phyloP scores from a whole-genome alignment of 2,329 filamentous ascomycete genomes.

The Aspergillus ustus region DNA sequence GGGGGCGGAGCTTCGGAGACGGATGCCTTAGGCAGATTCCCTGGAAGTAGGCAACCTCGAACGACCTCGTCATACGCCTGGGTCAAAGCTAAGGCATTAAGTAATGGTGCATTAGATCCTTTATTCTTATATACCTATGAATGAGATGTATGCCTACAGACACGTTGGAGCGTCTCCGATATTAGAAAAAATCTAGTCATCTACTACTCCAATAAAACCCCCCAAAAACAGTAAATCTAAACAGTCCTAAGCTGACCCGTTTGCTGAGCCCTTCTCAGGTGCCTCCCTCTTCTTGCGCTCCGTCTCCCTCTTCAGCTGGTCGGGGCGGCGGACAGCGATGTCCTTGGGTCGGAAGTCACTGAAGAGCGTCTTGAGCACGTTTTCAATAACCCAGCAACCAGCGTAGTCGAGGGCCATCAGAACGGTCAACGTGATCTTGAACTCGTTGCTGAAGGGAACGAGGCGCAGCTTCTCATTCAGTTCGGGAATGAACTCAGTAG shows the following conservation, averaged over 20 bases:
- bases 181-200: slow-evolving; percentile 14
- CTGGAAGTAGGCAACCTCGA: background rate
- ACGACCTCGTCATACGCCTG: background rate
- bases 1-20: slow-evolving; percentile 20
- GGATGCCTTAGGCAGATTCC: slow-evolving; percentile 18
- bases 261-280: slow-evolving; percentile 48
- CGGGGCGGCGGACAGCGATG: slow-evolving; percentile 82
- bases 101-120: background rate
- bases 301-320: slow-evolving; percentile 80
- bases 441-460: slow-evolving; percentile 85
- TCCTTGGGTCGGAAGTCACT: slow-evolving; percentile 93
- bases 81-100: background rate
- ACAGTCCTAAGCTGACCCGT: slow-evolving; percentile 37
- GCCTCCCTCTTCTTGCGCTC: slow-evolving; percentile 67
- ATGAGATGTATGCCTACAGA: background rate
- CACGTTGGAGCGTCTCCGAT: background rate
- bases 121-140: background rate
- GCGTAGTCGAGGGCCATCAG: slow-evolving; percentile 88
- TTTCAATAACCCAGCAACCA: slow-evolving; percentile 86
- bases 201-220: slow-evolving; percentile 7
- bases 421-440: slow-evolving; percentile 82
- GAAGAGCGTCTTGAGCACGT: slow-evolving; percentile 80
- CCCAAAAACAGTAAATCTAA: slow-evolving; percentile 23
- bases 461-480: slow-evolving; percentile 92
- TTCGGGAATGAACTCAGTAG: slow-evolving; percentile 92